phyloP scores from a whole-genome alignment of 495 filamentous ascomycete species.

The Penicillium malachiteum region DNA sequence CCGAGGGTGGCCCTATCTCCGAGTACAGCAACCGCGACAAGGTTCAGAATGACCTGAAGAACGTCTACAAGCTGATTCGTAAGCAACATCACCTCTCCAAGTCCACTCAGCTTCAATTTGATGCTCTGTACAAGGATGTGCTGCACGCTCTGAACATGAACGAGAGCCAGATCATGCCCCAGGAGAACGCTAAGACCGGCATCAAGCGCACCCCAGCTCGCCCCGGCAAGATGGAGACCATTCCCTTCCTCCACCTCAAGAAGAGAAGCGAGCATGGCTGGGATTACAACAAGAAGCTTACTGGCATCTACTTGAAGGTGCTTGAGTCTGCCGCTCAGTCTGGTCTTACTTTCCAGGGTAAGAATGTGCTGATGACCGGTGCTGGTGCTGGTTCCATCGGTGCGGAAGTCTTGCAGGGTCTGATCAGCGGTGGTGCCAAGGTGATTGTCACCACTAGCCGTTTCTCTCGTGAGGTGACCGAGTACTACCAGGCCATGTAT shows the following conservation, averaged over 20 bases:
- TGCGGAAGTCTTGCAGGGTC: conserved; percentile 94
- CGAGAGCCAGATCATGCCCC: conserved; percentile 91
- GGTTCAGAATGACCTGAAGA: conserved; percentile 90
- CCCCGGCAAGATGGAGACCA: conserved; percentile 90
- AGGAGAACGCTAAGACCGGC: conserved; percentile 65
- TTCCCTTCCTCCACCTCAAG: conserved; percentile 96
- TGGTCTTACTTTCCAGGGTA: conserved; percentile 89
- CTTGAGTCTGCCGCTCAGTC: conserved; percentile 82
- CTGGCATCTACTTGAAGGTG: conserved; percentile 85
- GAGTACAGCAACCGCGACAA: conserved; percentile 98
- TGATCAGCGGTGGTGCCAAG: conserved; percentile 95
- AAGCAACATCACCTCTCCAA: conserved; percentile 97
- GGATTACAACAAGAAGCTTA: conserved; percentile 99
- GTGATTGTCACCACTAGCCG: conserved; percentile 94
- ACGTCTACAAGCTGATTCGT: conserved; percentile 95
- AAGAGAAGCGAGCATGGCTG: conserved; percentile 91
- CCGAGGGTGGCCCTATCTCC: conserved; percentile 94
- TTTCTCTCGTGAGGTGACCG: conserved; percentile 95
- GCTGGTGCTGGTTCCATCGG: conserved; percentile 97
- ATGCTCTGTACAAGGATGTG: conserved; percentile 87
- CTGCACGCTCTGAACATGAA: conserved; percentile 93
- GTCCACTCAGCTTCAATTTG: conserved; percentile 91
- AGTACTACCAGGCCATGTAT: conserved; percentile 99
- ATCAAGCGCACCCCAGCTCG: conserved; percentile 56
- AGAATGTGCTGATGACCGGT: conserved; percentile 97